phyloP scores from a whole-genome alignment of 2,329 filamentous ascomycete species.

The Aureobasidium uvarum region DNA sequence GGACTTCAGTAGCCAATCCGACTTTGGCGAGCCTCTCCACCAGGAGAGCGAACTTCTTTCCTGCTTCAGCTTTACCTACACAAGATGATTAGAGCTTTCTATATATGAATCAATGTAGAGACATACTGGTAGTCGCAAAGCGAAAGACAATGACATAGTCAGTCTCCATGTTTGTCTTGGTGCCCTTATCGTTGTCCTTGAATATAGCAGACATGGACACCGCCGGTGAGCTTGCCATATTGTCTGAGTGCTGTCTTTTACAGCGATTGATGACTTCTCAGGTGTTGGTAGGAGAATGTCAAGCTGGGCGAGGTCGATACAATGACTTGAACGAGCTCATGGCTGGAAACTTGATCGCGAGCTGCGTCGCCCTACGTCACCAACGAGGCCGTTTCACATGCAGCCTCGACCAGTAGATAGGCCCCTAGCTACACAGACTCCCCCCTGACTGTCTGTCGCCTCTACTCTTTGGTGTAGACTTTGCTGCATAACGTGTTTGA shows the following conservation, averaged over 20 bases:
- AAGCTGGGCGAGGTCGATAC: neutral
- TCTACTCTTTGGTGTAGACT: neutral
- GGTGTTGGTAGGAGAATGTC: neutral
- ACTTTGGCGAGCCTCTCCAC: conserved; percentile 71
- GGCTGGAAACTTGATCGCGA: conserved; percentile 17
- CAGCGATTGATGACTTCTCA: neutral
- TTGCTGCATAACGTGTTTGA: neutral
- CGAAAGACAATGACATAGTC: conserved; percentile 86
- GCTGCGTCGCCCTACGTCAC: conserved; percentile 10
- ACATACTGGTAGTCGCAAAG: conserved; percentile 64
- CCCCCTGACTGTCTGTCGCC: neutral
- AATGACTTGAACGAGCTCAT: neutral
- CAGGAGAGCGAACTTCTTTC: conserved; percentile 73
- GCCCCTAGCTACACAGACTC: neutral
- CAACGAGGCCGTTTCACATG: conserved; percentile 3
- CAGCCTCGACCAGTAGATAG: neutral
- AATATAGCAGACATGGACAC: conserved; percentile 22
- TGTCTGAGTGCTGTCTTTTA: neutral
- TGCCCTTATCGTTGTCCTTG: conserved; percentile 39
- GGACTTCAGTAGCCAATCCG: conserved; percentile 85
- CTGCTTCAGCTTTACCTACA: conserved; percentile 64
- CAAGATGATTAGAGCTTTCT: neutral
- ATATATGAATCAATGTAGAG: neutral
- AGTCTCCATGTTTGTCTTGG: conserved; percentile 63
- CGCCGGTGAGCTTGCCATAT: conserved; percentile 28